Evolutionary conservation across 495 filamentous ascomycete genomes (phyloP), one percentile per base, ranked within the genome.

Genomic region (Chaetomium fimeti): DNA sequence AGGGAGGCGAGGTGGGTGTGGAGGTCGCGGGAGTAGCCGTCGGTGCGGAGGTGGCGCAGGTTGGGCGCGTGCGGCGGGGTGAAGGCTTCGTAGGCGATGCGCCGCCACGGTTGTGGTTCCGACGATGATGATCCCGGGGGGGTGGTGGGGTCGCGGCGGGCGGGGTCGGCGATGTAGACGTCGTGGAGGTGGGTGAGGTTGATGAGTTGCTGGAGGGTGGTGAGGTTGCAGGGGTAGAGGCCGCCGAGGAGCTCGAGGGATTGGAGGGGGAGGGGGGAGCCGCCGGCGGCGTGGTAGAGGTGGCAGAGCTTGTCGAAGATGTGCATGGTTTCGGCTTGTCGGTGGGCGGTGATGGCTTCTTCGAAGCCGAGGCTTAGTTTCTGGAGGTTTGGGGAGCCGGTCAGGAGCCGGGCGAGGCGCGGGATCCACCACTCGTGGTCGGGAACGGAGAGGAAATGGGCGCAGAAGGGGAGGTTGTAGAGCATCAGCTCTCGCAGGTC

Each of bases 1-100:
- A 45, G 47, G 25, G 40, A 0, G 40, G 24, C 28, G 5, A 58
- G 20, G 56, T 43, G 24, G 2, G 47, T 24, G 9, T 45, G 38
- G 24, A 58, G 40, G 13, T 2, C 22, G 2, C n/a, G 5, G 13
- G 0, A 4, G 40, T 45, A 28, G 0, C n/a, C 0, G 24, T 58
- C 38, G 13, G 20, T 24, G 40, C n/a, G 5, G 15, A 45, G 20
- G 24, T 24, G 7, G 40, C 56, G 56, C 11, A 58, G 40, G 16
- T 58, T 58, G 13, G 40, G 56, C 13, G 40, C 25, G 40, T 28
- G 56, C 13, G 56, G 20, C 3, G 56, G 56, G 13, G 36, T 40
- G 16, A 47, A 58, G 8, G 56, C 56, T 7, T 29, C 13, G 13
- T 29, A 45, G 1, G 38, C 56, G 3, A 58, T 18, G 20, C 8